phyloP scores from a whole-genome alignment of 495 filamentous ascomycete species.

The Aspergillus sclerotiicarbonarius region DNA sequence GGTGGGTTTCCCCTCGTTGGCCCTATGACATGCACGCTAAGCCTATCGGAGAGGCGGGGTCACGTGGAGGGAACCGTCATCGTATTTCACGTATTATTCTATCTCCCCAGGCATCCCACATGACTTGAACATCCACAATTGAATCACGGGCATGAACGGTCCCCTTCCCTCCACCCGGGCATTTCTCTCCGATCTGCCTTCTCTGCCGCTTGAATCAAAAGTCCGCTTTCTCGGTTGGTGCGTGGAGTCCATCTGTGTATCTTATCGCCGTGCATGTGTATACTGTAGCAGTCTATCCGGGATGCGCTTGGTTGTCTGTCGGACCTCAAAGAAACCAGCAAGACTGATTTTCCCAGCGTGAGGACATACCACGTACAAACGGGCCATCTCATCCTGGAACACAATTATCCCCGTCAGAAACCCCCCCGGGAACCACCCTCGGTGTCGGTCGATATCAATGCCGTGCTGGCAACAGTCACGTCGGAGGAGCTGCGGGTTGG shows the following conservation, averaged over 20 bases:
- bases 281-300: background rate
- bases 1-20: constrained; percentile 36
- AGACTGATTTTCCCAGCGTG: constrained; percentile 51
- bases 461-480: constrained; percentile 63
- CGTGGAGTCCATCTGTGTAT: constrained; percentile 25
- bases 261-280: background rate
- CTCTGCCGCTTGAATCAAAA: constrained; percentile 61
- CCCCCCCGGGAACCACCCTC: constrained; percentile 24
- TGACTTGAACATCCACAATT: background rate
- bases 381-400: constrained; percentile 63
- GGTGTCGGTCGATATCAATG: constrained; percentile 66
- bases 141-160: constrained; percentile 18
- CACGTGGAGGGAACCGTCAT: too few relatives aligned
- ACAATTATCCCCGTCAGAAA: constrained; percentile 55
- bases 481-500: constrained; percentile 66
- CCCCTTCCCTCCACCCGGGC: constrained; percentile 65
- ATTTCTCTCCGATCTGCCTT: constrained; percentile 63
- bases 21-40: constrained; percentile 43
- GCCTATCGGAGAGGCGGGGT: constrained; percentile 31
- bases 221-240: constrained; percentile 93
- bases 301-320: background rate
- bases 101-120: background rate
- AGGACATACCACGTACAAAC: constrained; percentile 59
- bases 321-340: background rate
- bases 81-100: background rate